Percentiles rank a stretch among this genome's conserved stretches.
Evolutionary conservation across 768 basidiomycete species (phyloP).

Genomic region (Hortiboletus flavorubellus): DNA sequence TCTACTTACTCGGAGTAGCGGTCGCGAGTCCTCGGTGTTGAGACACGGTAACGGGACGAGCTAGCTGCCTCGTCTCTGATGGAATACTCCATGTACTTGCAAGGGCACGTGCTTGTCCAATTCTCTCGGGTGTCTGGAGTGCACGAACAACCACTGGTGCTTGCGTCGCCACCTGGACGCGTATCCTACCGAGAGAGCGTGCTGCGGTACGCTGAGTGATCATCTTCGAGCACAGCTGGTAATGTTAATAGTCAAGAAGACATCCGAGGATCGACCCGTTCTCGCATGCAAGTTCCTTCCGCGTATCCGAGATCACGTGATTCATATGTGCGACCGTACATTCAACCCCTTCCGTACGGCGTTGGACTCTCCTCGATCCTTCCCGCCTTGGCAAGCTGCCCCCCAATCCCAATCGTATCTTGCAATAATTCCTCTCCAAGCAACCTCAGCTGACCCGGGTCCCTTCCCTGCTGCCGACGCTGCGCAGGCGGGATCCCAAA

Average conservation of each 20-base stretch:
- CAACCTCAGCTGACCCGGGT: constrained; percentile 44
- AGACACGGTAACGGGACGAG: not conserved
- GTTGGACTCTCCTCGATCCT: constrained; percentile 65
- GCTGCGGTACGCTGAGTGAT: constrained; percentile 29
- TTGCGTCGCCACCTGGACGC: constrained; percentile 10
- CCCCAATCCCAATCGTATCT: constrained; percentile 60
- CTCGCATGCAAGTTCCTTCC: constrained; percentile 24
- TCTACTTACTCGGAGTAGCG: constrained; percentile 16
- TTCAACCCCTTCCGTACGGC: constrained; percentile 36
- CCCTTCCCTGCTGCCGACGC: constrained; percentile 30
- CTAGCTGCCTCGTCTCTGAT: not conserved
- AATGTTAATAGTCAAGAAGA: not conserved
- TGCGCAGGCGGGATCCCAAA: constrained; percentile 65
- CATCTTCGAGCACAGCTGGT: constrained; percentile 13
- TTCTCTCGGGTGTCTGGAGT: constrained; percentile 7
- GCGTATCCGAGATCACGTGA: constrained; percentile 19
- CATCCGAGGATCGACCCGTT: not conserved
- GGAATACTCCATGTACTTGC: not conserved
- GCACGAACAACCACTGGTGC: constrained; percentile 3
- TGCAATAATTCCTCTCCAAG: constrained; percentile 61
- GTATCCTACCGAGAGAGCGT: constrained; percentile 24
- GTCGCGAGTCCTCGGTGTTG: constrained; percentile 18
- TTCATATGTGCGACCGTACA: not conserved
- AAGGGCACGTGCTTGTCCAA: constrained; percentile 6
- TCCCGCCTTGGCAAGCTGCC: constrained; percentile 46